phyloP scores from a whole-genome alignment of 257 asterid genomes.

The Marsdenia floribunda region DNA sequence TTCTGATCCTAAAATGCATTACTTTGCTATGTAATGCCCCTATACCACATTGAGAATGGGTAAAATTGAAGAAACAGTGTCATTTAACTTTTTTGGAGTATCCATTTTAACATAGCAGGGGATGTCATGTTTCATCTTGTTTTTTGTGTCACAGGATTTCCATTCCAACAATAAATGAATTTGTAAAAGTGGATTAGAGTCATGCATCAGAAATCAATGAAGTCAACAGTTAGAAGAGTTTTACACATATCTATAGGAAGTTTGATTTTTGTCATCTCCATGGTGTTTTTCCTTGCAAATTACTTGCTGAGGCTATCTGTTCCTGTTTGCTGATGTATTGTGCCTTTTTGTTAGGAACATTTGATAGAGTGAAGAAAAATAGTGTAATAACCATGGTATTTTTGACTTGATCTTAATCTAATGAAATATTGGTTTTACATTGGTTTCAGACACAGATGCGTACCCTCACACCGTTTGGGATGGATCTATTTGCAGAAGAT shows the following conservation, averaged over 20 bases:
- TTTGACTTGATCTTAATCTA: neutral
- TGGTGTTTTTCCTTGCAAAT: neutral
- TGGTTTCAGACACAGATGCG: constrained; percentile 88
- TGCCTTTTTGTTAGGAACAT: neutral
- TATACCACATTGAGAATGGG: no score
- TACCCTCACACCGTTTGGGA: constrained; percentile 76
- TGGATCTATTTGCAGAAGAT: constrained; percentile 53
- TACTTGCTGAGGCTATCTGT: neutral
- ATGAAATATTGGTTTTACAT: neutral
- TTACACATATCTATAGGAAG: neutral
- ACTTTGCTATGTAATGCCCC: neutral
- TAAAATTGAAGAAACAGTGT: no score
- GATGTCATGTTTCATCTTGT: neutral
- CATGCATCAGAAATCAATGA: neutral
- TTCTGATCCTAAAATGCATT: neutral
- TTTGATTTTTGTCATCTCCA: neutral
- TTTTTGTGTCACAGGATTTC: neutral
- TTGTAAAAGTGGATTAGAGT: neutral
- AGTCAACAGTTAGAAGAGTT: neutral
- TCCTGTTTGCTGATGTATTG: neutral
- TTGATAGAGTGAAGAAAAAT: neutral
- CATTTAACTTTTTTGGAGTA: no score
- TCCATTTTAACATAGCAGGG: no score
- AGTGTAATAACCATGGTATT: neutral
- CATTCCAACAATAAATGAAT: neutral